These are phyloP conservation scores for Simplicillium sp. DNA, from an alignment of 2,329 filamentous ascomycete species.

Conservation along the genomic window DNA sequence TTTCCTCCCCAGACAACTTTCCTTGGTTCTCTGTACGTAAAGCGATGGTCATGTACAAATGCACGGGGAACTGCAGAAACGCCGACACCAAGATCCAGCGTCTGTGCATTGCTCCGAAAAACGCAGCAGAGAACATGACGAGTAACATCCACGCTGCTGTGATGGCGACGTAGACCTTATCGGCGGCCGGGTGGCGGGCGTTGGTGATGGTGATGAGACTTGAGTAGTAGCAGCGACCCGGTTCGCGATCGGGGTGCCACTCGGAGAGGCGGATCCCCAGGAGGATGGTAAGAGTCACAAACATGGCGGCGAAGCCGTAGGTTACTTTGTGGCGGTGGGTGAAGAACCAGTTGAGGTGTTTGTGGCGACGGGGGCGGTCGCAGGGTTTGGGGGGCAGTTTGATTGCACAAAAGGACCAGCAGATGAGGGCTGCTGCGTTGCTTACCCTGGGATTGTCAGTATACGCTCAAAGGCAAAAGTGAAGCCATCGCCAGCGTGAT, in stretches of 20 bases:
- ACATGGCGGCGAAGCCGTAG: slow-evolving; percentile 17
- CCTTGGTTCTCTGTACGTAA: slow-evolving; percentile 18
- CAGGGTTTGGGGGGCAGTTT: slow-evolving; percentile 6
- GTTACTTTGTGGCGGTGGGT: slow-evolving; percentile 15
- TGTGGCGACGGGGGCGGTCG: background rate
- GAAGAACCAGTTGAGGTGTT: slow-evolving; percentile 6
- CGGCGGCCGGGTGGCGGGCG: slow-evolving; percentile 14
- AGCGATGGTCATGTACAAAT: slow-evolving; percentile 21
- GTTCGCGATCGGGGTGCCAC: slow-evolving; percentile 13
- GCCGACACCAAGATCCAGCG: slow-evolving; percentile 15
- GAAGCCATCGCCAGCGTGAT: too few relatives aligned
- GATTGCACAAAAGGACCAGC: slow-evolving; percentile 16
- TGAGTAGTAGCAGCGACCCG: slow-evolving; percentile 17
- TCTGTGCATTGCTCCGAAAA: slow-evolving; percentile 8
- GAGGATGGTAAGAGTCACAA: slow-evolving; percentile 17
- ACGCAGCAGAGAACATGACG: slow-evolving; percentile 11
- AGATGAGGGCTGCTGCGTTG: slow-evolving; percentile 20
- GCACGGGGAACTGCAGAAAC: slow-evolving; percentile 19
- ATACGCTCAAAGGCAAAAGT: background rate
- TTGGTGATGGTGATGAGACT: slow-evolving; percentile 7
- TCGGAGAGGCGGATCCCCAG: slow-evolving; percentile 15
- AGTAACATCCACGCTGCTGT: slow-evolving; percentile 12
- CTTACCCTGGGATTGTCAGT: slow-evolving; percentile 11
- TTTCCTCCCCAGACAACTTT: slow-evolving; percentile 5
- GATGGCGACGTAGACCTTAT: slow-evolving; percentile 14